These are phyloP conservation scores for Boletus patriciae DNA, from an alignment of 768 basidiomycete species.

Conservation along the genomic window DNA sequence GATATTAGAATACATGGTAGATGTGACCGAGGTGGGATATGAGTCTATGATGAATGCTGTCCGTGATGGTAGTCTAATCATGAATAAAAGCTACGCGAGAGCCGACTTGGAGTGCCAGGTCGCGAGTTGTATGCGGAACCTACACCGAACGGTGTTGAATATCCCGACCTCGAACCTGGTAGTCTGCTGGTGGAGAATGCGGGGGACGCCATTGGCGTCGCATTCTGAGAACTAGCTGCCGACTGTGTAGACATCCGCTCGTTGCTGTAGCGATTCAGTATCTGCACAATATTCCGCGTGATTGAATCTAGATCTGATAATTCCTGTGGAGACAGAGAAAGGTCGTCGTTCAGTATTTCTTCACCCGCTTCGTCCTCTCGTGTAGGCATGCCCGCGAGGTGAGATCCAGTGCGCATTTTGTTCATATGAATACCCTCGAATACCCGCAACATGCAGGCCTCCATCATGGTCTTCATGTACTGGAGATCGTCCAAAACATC, in stretches of 20 bases:
- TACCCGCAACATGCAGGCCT: conserved; percentile 82
- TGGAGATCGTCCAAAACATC: conserved; percentile 81
- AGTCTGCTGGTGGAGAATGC: conserved; percentile 39
- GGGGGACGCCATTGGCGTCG: conserved; percentile 61
- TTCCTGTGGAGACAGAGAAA: conserved; percentile 65
- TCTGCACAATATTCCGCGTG: conserved; percentile 69
- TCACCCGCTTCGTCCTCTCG: conserved; percentile 59
- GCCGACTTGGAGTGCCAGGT: conserved; percentile 63
- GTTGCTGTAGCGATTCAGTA: conserved; percentile 69
- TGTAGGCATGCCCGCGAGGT: conserved; percentile 34
- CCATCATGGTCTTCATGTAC: conserved; percentile 74
- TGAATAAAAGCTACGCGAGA: conserved; percentile 41
- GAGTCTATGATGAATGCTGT: conserved; percentile 11
- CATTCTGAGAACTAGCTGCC: conserved; percentile 60
- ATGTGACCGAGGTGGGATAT: conserved; percentile 7
- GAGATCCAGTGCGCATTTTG: conserved; percentile 28
- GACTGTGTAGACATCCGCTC: conserved; percentile 62
- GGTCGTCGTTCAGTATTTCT: conserved; percentile 42
- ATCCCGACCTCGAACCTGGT: conserved; percentile 53
- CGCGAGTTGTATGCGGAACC: conserved; percentile 52
- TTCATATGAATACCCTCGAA: conserved; percentile 76
- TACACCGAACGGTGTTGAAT: conserved; percentile 53
- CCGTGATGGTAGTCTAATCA: conserved; percentile 13
- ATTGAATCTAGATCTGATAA: conserved; percentile 72
- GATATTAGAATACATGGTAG: conserved; percentile 19